Conservation (phyloP, 208 protist genomes). For the Phytomonas sp. region DNA sequence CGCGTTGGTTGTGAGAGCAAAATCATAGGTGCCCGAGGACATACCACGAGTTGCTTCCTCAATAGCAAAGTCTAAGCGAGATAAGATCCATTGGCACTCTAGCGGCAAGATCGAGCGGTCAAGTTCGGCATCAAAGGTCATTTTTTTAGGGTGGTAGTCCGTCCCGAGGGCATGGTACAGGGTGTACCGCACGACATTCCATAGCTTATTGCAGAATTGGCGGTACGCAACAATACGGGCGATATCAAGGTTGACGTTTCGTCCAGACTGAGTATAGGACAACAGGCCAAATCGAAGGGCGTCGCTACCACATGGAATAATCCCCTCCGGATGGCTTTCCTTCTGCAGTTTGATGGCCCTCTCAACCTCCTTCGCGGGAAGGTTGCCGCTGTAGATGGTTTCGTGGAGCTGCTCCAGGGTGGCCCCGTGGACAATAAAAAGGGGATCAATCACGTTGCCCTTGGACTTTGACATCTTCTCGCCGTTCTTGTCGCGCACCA, state of each 20-base stretch:
- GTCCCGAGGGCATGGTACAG: conserved; percentile 83
- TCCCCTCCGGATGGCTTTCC: conserved; percentile 93
- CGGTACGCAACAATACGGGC: conserved; percentile 94
- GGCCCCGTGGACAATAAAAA: conserved; percentile 98
- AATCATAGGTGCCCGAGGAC: conserved; percentile 85
- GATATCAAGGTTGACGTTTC: conserved; percentile 98
- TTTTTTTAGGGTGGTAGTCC: conserved; percentile 61
- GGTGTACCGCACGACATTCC: conserved; percentile 96
- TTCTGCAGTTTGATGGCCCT: conserved; percentile 89
- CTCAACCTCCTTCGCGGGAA: conserved; percentile 90
- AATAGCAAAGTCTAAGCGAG: conserved; percentile 79
- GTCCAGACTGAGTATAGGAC: conserved; percentile 92
- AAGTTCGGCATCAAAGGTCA: conserved; percentile 20
- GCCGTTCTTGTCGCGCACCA: conserved; percentile 99
- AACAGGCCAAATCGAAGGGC: conserved; percentile 98
- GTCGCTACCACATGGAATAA: conserved; percentile 98
- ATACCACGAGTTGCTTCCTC: conserved; percentile 57
- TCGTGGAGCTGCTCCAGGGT: conserved; percentile 90
- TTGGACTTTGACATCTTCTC: conserved; percentile 99
- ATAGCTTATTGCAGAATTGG: conserved; percentile 99
- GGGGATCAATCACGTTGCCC: conserved; percentile 99
- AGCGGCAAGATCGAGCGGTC: conserved; percentile 53
- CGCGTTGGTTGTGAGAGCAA: conserved; percentile 84
- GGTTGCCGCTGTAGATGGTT: conserved; percentile 90
- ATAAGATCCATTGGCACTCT: conserved; percentile 96